Evolutionary conservation across 495 filamentous ascomycete genomes (phyloP).

Genomic region (Pseudoneurospora amorphoporcata): DNA sequence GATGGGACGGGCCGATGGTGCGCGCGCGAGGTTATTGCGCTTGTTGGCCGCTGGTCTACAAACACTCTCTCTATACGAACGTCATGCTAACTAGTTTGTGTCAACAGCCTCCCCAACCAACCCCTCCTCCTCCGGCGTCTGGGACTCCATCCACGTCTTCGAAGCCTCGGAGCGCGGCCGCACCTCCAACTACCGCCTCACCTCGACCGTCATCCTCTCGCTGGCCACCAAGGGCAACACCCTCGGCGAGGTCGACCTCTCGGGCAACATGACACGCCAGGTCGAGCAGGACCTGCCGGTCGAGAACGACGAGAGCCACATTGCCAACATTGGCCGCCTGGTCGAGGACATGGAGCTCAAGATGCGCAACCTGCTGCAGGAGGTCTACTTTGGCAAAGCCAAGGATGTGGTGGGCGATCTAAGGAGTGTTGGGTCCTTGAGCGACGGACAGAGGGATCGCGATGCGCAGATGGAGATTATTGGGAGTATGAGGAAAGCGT

Average conservation of each 20-base stretch:
- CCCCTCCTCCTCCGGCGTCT: conserved; percentile 67
- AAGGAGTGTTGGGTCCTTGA: conserved; percentile 77
- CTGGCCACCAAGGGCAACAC: conserved; percentile 59
- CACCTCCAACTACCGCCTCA: conserved; percentile 92
- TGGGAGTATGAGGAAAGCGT: conserved; percentile 49
- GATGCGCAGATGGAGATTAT: conserved; percentile 91
- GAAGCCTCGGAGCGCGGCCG: conserved; percentile 86
- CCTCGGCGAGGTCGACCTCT: conserved; percentile 85
- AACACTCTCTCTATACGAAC: background rate
- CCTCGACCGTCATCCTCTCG: conserved; percentile 89
- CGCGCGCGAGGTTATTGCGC: background rate
- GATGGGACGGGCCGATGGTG: background rate
- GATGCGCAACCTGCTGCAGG: conserved; percentile 97
- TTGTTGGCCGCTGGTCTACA: background rate
- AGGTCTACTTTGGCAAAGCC: conserved; percentile 99
- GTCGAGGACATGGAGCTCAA: conserved; percentile 99
- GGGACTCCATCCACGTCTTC: conserved; percentile 99
- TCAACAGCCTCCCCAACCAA: conserved; percentile 28
- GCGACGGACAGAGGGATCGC: conserved; percentile 74
- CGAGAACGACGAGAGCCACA: conserved; percentile 84
- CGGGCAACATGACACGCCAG: conserved; percentile 96
- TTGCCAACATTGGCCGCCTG: conserved; percentile 86
- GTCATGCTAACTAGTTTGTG: background rate
- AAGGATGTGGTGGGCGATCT: conserved; percentile 98
- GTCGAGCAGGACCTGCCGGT: conserved; percentile 83